These are phyloP conservation scores for Theobroma grandiflorum DNA, from an alignment of 441 rosid species.

Conservation along the genomic window DNA sequence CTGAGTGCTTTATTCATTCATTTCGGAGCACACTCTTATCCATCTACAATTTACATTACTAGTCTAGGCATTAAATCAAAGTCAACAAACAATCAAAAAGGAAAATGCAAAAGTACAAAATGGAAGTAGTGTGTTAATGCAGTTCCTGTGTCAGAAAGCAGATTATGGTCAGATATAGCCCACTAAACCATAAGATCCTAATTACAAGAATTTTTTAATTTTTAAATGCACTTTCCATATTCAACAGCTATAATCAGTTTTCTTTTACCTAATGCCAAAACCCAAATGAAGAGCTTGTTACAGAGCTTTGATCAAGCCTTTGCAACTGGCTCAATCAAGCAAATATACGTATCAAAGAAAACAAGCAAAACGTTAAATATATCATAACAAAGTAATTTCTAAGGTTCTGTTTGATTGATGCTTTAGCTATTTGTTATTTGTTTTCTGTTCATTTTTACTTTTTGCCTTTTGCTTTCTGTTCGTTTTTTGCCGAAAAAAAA, in stretches of 20 bases:
- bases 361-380: neutral
- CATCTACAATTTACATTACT: neutral
- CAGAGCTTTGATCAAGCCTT: slow-evolving; percentile 9
- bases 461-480: no score
- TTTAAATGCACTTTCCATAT: neutral
- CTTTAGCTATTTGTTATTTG: no score
- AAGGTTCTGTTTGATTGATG: no score
- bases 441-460: no score
- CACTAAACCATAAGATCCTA: neutral
- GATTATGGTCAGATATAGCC: neutral
- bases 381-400: neutral
- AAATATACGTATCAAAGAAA: neutral
- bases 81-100: neutral
- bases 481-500: no score
- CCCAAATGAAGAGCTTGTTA: neutral
- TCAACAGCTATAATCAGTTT: neutral
- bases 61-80: neutral
- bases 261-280: neutral
- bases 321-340: neutral
- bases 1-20: neutral
- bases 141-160: neutral
- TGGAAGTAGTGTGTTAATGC: neutral
- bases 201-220: neutral
- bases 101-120: neutral
- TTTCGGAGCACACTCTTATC: neutral